Conservation (phyloP, 2,329 filamentous ascomycete species). For the Neonectria faginata region DNA sequence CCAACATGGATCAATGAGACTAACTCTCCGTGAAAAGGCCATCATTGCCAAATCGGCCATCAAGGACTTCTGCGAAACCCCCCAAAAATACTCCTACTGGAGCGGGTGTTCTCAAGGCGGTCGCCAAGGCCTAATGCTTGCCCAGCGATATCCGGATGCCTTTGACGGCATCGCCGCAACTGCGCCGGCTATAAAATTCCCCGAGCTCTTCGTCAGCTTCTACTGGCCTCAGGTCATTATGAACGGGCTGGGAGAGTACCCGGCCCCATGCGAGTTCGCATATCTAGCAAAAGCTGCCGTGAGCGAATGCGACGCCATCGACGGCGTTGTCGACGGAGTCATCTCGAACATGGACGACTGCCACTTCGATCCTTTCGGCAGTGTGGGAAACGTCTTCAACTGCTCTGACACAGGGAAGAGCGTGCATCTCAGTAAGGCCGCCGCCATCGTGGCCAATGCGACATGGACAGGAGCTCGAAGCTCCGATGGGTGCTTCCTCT, state of each 20-base stretch:
- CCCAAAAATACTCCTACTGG: conserved; percentile 31
- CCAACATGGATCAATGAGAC: neutral
- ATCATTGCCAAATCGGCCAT: conserved; percentile 24
- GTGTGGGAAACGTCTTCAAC: conserved; percentile 25
- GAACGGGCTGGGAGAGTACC: conserved; percentile 20
- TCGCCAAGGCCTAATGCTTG: conserved; percentile 28
- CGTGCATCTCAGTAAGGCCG: neutral
- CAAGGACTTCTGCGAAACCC: conserved; percentile 23
- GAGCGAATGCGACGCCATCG: conserved; percentile 35
- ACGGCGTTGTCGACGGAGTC: conserved; percentile 41
- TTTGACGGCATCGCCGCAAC: conserved; percentile 35
- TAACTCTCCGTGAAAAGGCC: neutral
- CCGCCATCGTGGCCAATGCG: conserved; percentile 17
- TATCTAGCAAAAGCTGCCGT: conserved; percentile 15
- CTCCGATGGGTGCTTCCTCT: conserved; percentile 8
- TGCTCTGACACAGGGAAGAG: neutral
- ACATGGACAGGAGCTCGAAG: conserved; percentile 9
- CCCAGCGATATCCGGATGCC: conserved; percentile 30
- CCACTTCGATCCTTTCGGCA: conserved; percentile 30
- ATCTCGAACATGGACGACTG: conserved; percentile 38
- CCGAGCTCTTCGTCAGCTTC: conserved; percentile 9
- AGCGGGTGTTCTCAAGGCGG: conserved; percentile 37
- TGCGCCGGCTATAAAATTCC: conserved; percentile 12
- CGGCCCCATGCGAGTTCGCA: conserved; percentile 26
- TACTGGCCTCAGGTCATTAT: conserved; percentile 26